Evolutionary conservation across 768 basidiomycete genomes (phyloP).

Genomic region (Lactarius quietus): DNA sequence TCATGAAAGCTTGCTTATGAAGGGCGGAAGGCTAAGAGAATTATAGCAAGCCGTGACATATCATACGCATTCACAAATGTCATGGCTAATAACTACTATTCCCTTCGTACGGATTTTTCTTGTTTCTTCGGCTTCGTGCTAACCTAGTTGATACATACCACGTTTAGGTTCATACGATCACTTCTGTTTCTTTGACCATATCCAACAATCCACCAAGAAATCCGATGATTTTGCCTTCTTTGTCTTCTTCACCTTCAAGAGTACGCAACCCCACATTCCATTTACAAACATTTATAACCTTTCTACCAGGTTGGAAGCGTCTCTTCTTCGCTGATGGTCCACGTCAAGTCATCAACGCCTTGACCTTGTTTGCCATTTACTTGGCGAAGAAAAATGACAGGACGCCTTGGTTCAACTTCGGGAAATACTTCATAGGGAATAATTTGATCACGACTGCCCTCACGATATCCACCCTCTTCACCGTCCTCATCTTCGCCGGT

Average conservation of each 20-base stretch:
- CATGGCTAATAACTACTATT: slow-evolving; percentile 96
- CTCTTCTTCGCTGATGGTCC: slow-evolving; percentile 90
- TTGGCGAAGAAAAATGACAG: slow-evolving; percentile 46
- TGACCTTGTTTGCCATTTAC: slow-evolving; percentile 93
- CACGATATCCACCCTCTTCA: slow-evolving; percentile 87
- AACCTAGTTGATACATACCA: not conserved
- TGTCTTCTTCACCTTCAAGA: slow-evolving; percentile 99
- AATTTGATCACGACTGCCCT: slow-evolving; percentile 69
- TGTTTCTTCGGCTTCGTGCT: not conserved
- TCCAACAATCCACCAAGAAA: slow-evolving; percentile 91
- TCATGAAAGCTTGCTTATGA: slow-evolving; percentile 78
- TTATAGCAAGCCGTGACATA: slow-evolving; percentile 93
- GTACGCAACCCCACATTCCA: slow-evolving; percentile 42
- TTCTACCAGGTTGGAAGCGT: slow-evolving; percentile 72
- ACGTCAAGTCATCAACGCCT: slow-evolving; percentile 95
- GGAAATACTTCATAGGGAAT: slow-evolving; percentile 78
- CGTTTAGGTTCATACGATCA: slow-evolving; percentile 85
- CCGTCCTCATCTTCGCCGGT: slow-evolving; percentile 81
- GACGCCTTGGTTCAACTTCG: slow-evolving; percentile 61
- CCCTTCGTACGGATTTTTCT: slow-evolving; percentile 62
- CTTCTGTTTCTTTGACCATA: slow-evolving; percentile 98
- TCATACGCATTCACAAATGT: slow-evolving; percentile 98
- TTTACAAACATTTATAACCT: slow-evolving; percentile 2
- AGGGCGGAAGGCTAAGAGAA: slow-evolving; percentile 85
- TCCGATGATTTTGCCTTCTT: slow-evolving; percentile 99